Base-by-base conservation (phyloP, 2,329 filamentous ascomycete genomes). In the Colletotrichum lupini region DNA sequence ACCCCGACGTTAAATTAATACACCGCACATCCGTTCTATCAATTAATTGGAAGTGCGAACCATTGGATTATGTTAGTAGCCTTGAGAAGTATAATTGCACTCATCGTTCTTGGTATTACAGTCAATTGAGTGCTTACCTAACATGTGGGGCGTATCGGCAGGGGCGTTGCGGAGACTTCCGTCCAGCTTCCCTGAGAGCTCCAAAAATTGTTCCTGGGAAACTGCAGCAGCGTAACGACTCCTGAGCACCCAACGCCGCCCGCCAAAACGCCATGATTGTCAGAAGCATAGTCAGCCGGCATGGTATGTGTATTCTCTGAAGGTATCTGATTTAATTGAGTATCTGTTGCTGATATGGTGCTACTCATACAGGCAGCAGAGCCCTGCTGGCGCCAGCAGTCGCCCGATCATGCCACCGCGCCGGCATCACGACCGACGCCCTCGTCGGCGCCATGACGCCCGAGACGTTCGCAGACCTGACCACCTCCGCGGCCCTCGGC, bases 281-380 rank as follows among this genome's bases (percentile, higher is more conserved):
- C 76, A 86, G 88, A 84, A 90, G 85, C 79, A 81, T 85, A 76
- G 84, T 84, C 66, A 81, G 86, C 80, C 88, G 88, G 87, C 84
- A 89, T 80, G 86, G 89, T 90, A 82, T 24, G 24, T 24, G 24
- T 24, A 24, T 24, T 24, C 24, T 24, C 24, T 24, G 24, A 24
- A 24, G 24, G 24, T 24, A 24, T 24, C 24, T 24, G 24, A 24
- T 24, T 2, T 11, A 69, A 57, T 76, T 73, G 24, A 24, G 24
- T 24, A 24, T 24, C 1, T 3, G 26, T 35, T 28, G 52, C 67
- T 73, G 26, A 73, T 26, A 2, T 12, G 2, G 11, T 19, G 4
- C 46, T 5, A 7, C 26, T 19, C 32, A 14, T 62, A 19, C 58
- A 92, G 89, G 88, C 86, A 88, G 87, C 76, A 85, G 83, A 82